phyloP scores from a whole-genome alignment of 1,284 basidiomycete genomes.

The Mycena sp. region DNA sequence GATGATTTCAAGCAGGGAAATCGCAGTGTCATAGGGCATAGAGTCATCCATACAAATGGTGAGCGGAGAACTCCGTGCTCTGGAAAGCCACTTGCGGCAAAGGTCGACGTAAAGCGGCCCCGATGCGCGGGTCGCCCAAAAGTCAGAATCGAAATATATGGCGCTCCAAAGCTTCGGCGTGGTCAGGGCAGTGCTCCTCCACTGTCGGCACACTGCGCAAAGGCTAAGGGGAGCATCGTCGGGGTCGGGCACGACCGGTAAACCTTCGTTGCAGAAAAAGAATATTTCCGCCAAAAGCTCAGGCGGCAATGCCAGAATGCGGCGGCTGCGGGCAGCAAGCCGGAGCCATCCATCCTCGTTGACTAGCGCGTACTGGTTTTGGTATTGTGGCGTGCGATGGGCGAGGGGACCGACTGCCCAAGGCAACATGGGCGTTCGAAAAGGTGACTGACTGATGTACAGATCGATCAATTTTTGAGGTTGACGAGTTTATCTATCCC shows the following conservation, averaged over 20 bases:
- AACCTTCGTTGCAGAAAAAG: background rate
- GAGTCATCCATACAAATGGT: background rate
- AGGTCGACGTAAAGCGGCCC: background rate
- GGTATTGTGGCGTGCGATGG: constrained; percentile 13
- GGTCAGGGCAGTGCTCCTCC: constrained; percentile 17
- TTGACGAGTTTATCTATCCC: no score
- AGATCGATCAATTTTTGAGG: no score
- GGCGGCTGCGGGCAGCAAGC: constrained; percentile 4
- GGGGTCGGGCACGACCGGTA: constrained; percentile 10
- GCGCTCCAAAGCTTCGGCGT: constrained; percentile 18
- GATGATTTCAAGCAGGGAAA: background rate
- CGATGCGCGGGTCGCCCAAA: background rate
- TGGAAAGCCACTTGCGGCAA: constrained; percentile 2
- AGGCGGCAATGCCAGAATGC: constrained; percentile 6
- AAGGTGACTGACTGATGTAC: background rate
- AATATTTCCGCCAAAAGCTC: constrained; percentile 28
- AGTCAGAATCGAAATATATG: background rate
- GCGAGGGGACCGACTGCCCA: constrained; percentile 9
- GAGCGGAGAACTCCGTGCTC: background rate
- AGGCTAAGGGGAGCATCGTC: constrained; percentile 22
- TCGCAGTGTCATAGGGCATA: background rate
- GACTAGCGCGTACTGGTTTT: constrained; percentile 3
- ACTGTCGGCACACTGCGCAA: constrained; percentile 22
- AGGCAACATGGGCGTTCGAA: background rate
- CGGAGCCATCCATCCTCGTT: constrained; percentile 9